phyloP scores from a whole-genome alignment of 306 rosid genomes.

The Psophocarpus tetragonolobus region DNA sequence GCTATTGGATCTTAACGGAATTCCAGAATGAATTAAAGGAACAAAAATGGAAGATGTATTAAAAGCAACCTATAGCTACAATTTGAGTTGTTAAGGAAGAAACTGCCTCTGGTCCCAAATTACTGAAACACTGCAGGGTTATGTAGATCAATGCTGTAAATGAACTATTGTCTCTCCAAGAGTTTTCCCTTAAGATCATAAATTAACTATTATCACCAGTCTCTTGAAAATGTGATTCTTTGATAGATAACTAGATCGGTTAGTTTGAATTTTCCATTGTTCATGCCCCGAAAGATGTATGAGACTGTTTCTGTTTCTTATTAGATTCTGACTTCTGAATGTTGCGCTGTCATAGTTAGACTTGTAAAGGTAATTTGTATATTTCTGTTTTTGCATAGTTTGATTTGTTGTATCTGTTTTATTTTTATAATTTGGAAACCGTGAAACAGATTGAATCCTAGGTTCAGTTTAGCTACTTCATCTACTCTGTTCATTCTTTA shows the following conservation, averaged over 20 bases:
- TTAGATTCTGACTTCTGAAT: constrained; percentile 19
- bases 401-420: background rate
- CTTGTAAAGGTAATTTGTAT: background rate
- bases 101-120: background rate
- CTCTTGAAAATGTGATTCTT: background rate
- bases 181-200: background rate
- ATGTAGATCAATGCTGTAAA: background rate
- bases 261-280: background rate
- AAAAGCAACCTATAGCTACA: background rate
- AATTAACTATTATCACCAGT: background rate
- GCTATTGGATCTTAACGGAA: background rate
- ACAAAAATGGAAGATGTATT: constrained; percentile 8
- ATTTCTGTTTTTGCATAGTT: background rate
- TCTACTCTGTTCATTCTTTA: background rate
- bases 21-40: background rate
- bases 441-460: background rate
- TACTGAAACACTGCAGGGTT: background rate
- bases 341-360: background rate
- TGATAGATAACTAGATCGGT: background rate
- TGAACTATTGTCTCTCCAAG: background rate
- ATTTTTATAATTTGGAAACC: background rate
- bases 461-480: background rate
- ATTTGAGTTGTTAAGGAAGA: background rate
- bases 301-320: background rate
- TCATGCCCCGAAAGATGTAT: background rate